These are phyloP conservation scores for Malassezia nana DNA, from an alignment of 1,284 basidiomycete genomes.

Conservation along the genomic window DNA sequence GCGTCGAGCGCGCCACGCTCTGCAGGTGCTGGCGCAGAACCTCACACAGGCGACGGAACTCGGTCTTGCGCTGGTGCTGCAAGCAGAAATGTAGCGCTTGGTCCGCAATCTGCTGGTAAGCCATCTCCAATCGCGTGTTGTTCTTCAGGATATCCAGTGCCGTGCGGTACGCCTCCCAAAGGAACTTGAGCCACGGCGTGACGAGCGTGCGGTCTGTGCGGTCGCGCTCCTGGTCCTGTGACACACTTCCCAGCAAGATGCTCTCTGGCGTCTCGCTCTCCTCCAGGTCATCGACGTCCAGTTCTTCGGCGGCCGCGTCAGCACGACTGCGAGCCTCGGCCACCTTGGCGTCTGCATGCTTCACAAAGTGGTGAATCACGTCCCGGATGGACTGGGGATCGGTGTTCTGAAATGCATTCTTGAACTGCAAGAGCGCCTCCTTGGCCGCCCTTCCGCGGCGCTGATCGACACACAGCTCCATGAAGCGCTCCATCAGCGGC, in stretches of 20 bases:
- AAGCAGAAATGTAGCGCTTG: conserved; percentile 96
- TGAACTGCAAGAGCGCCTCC: conserved; percentile 75
- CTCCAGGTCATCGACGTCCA: conserved; percentile 51
- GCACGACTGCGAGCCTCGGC: conserved; percentile 43
- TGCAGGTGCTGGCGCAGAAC: conserved; percentile 87
- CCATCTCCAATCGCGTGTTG: conserved; percentile 81
- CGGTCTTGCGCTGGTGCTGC: conserved; percentile 85
- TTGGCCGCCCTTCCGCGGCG: conserved; percentile 87
- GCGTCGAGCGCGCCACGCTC: conserved; percentile 89
- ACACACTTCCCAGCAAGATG: conserved; percentile 75
- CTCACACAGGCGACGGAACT: conserved; percentile 94
- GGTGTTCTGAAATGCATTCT: conserved; percentile 68
- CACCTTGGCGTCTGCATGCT: conserved; percentile 69
- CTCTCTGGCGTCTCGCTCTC: conserved; percentile 79
- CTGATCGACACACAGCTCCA: conserved; percentile 92
- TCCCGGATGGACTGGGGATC: conserved; percentile 83
- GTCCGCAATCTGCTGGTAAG: conserved; percentile 96
- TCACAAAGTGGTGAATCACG: conserved; percentile 81
- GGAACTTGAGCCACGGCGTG: conserved; percentile 93
- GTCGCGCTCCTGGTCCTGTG: conserved; percentile 84
- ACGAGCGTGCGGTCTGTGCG: conserved; percentile 89
- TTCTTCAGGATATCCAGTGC: conserved; percentile 94
- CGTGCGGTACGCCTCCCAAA: conserved; percentile 96
- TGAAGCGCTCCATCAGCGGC: conserved; percentile 78
- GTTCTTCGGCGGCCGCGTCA: conserved; percentile 44